Conservation (phyloP, 139 green algal genomes). For the Micractinium sp. region DNA sequence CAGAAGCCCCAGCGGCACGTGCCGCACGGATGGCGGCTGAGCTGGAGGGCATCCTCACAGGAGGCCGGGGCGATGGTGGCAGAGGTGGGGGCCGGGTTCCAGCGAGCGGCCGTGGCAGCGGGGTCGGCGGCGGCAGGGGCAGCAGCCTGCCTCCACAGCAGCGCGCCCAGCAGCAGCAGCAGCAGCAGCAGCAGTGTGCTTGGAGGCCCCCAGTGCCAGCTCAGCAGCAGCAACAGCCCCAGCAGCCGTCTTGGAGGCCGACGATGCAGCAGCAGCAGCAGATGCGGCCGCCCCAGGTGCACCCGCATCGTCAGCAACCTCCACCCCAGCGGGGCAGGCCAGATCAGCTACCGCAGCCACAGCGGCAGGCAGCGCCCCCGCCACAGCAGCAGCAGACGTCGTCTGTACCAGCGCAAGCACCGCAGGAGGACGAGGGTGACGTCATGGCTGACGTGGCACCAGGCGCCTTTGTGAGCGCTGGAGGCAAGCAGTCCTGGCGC, state of each 20-base stretch:
- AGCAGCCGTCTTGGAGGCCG: neutral
- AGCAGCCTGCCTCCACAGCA: neutral
- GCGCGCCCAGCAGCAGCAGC: neutral
- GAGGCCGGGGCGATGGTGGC: neutral
- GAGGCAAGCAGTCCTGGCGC: slow-evolving; percentile 20
- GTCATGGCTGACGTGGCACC: slow-evolving; percentile 30
- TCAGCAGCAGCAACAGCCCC: neutral
- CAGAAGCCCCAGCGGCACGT: neutral
- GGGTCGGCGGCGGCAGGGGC: neutral
- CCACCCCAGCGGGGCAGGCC: neutral
- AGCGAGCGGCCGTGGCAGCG: neutral
- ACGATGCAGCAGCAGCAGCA: neutral
- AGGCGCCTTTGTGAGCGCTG: slow-evolving; percentile 4
- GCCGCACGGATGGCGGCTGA: neutral
- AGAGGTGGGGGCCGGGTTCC: neutral
- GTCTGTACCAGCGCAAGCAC: neutral
- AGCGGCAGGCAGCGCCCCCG: neutral
- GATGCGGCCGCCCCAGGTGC: neutral
- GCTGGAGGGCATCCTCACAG: neutral
- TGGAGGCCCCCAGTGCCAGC: neutral
- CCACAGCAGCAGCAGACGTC: neutral
- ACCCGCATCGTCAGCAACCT: neutral
- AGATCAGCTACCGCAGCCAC: neutral
- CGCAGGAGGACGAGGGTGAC: neutral
- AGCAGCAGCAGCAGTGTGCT: slow-evolving; percentile 2